Evolutionary conservation across 108 stramenopile species (phyloP).

Genomic region (Discostella stelligeroides): DNA sequence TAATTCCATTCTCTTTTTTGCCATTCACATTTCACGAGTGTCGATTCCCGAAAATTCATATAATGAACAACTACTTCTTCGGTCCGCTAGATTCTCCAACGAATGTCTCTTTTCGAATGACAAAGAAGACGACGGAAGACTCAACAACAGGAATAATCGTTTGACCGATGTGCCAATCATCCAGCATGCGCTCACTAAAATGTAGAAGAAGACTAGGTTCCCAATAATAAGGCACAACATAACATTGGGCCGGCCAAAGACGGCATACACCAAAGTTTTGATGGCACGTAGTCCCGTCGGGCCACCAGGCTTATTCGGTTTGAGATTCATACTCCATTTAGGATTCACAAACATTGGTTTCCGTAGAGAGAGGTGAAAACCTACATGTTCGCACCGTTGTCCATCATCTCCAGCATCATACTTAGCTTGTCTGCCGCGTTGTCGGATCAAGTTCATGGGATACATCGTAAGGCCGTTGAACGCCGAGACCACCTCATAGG

Average conservation of each 20-base stretch:
- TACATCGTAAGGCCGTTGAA: conserved; percentile 59
- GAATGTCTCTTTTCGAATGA: not conserved
- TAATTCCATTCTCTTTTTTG: not conserved
- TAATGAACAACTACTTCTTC: conserved; percentile 14
- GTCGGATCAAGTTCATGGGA: conserved; percentile 42
- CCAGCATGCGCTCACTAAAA: conserved; percentile 33
- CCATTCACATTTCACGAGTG: conserved; percentile 12
- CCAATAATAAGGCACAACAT: conserved; percentile 32
- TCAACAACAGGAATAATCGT: conserved; percentile 21
- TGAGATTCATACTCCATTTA: conserved; percentile 58
- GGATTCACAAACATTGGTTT: conserved; percentile 58
- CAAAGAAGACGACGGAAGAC: not conserved
- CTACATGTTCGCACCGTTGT: conserved; percentile 61
- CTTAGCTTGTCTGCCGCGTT: conserved; percentile 25
- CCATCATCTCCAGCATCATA: conserved; percentile 58
- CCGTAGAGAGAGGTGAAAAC: conserved; percentile 47
- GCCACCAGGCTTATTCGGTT: conserved; percentile 56
- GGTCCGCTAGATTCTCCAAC: not conserved
- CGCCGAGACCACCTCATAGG: conserved; percentile 44
- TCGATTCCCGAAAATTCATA: conserved; percentile 21
- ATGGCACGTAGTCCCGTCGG: conserved; percentile 53
- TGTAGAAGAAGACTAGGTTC: conserved; percentile 31
- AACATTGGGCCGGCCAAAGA: conserved; percentile 40
- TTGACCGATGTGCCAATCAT: conserved; percentile 37
- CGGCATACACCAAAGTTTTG: conserved; percentile 40